Conservation (phyloP, 139 green algal genomes). For the Ettlia oleoabundans region DNA sequence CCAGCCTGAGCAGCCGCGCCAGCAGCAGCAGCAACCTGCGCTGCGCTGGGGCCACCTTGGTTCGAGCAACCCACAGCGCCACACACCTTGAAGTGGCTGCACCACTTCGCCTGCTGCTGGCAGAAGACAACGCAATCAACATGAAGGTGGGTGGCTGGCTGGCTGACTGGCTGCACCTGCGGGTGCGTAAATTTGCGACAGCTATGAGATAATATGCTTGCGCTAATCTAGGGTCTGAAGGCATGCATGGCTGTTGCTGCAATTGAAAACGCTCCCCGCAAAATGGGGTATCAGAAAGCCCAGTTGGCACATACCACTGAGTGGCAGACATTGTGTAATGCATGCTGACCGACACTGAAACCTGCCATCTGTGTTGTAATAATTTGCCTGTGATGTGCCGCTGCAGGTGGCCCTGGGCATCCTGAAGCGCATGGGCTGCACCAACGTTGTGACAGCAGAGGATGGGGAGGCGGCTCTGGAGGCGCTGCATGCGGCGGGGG, state of each 20-base stretch:
- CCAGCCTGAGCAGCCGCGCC: constrained; percentile 1
- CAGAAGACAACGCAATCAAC: constrained; percentile 88
- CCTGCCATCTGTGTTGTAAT: too few relatives aligned
- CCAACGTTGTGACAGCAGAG: constrained; percentile 47
- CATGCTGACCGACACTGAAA: too few relatives aligned
- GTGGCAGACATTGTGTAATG: too few relatives aligned
- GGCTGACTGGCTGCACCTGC: not conserved
- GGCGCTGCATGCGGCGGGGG: constrained; percentile 56
- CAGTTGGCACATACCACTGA: too few relatives aligned
- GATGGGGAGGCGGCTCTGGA: constrained; percentile 62
- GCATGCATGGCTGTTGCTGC: too few relatives aligned
- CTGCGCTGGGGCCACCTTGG: not conserved
- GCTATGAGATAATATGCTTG: not conserved
- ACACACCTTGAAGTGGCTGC: not conserved
- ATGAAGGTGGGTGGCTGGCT: constrained; percentile 64
- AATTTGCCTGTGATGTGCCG: not conserved
- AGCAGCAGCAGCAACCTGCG: constrained; percentile 22
- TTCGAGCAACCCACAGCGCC: not conserved
- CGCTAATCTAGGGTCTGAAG: too few relatives aligned
- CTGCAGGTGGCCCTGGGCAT: constrained; percentile 68
- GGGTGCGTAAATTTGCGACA: not conserved
- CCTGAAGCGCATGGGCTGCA: constrained; percentile 65
- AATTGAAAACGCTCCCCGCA: too few relatives aligned
- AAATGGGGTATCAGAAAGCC: too few relatives aligned
- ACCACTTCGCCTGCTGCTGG: constrained; percentile 67